Percentiles rank a stretch among this genome's conserved stretches.
These are phyloP conservation scores for Lepidium africanum DNA, from an alignment of 345 rosid species.

Conservation along the genomic window DNA sequence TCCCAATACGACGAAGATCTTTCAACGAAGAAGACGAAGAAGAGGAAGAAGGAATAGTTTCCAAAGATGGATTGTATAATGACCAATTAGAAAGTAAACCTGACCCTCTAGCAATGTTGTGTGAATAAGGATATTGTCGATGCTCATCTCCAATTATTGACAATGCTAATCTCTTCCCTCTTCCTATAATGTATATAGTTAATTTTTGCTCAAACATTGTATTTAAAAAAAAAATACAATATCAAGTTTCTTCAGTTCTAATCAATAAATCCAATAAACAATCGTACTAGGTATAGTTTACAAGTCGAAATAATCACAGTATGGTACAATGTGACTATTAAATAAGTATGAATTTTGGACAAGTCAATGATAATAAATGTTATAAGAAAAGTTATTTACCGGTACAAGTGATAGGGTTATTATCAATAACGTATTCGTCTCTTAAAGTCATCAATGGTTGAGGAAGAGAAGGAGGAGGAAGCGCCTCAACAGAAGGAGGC, in stretches of 20 bases:
- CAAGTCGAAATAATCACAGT: neutral
- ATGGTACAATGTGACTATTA: constrained; percentile 10
- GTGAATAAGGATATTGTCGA: constrained; percentile 11
- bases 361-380: constrained; percentile 1
- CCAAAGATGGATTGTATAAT: constrained; percentile 24
- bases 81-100: constrained; percentile 16
- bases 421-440: constrained; percentile 7
- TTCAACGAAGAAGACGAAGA: constrained; percentile 36
- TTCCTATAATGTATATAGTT: constrained; percentile 32
- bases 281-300: constrained; percentile 7
- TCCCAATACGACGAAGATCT: constrained; percentile 85
- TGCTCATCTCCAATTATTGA: constrained; percentile 41
- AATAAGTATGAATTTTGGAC: neutral
- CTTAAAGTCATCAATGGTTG: constrained; percentile 27
- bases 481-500: constrained; percentile 14
- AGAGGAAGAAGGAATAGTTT: constrained; percentile 23
- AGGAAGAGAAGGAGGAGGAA: constrained; percentile 54
- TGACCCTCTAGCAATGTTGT: constrained; percentile 15
- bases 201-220: neutral
- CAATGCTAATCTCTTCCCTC: constrained; percentile 49
- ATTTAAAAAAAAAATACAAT: neutral
- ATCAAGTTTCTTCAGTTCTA: neutral
- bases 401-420: constrained; percentile 6
- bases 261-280: neutral
- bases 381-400: constrained; percentile 7